Conservation (phyloP, 2,329 filamentous ascomycete genomes). For the Neoascochyta sp. region DNA sequence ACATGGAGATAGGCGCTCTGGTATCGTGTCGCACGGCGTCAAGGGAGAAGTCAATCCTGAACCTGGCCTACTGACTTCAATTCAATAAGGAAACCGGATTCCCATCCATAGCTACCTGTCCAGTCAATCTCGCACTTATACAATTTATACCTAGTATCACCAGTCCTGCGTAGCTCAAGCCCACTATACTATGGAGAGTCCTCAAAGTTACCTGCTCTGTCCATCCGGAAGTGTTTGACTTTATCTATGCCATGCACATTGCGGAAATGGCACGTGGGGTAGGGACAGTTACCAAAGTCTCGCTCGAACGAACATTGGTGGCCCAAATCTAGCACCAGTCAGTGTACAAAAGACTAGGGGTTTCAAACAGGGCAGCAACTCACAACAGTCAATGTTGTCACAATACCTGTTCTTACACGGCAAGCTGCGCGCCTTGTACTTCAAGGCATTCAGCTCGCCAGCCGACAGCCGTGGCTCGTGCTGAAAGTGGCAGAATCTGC, state of each 20-base stretch:
- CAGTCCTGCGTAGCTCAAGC: no score
- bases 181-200: no score
- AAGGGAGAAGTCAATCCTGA: no score
- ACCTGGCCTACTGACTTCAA: no score
- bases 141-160: no score
- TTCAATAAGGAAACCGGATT: no score
- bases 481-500: constrained; percentile 42
- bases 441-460: constrained; percentile 40
- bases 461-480: constrained; percentile 41
- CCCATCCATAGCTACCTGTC: no score
- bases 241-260: constrained; percentile 41
- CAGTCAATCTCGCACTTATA: no score
- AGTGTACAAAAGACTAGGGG: neutral
- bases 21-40: no score
- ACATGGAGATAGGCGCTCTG: no score
- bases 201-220: no score
- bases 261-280: constrained; percentile 38
- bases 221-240: constrained; percentile 26
- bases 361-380: constrained; percentile 5
- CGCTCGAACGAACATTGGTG: constrained; percentile 40
- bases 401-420: constrained; percentile 40
- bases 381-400: constrained; percentile 42
- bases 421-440: constrained; percentile 42
- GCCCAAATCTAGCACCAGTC: constrained; percentile 28
- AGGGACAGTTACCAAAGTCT: constrained; percentile 38